Percentiles rank a stretch among this genome's conserved stretches.
These are phyloP conservation scores for Fomitopsis serialis DNA, from an alignment of 768 basidiomycete species.

Conservation along the genomic window DNA sequence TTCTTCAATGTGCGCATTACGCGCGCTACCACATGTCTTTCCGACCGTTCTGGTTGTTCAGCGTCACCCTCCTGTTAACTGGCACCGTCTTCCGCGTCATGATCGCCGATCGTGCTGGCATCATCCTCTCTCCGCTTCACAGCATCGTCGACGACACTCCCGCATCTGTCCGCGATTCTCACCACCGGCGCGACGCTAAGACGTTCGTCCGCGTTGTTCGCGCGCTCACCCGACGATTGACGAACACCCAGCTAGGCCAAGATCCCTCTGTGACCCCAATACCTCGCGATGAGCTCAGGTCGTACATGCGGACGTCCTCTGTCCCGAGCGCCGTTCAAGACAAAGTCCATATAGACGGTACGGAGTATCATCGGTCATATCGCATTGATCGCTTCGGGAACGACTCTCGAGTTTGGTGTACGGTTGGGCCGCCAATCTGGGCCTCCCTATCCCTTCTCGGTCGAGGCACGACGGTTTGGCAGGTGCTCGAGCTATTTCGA, in stretches of 20 bases:
- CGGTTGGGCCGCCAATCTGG: conserved; percentile 4
- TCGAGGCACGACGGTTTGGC: conserved; percentile 11
- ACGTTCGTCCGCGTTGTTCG: conserved; percentile 23
- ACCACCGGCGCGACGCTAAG: conserved; percentile 6
- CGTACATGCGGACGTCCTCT: too few relatives aligned
- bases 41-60: conserved; percentile 27
- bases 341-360: too few relatives aligned
- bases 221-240: conserved; percentile 1
- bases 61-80: conserved; percentile 24
- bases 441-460: conserved; percentile 12
- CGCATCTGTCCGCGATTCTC: too few relatives aligned
- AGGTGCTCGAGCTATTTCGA: neutral
- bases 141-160: conserved; percentile 12
- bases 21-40: conserved; percentile 22
- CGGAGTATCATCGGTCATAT: too few relatives aligned
- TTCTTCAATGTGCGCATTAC: conserved; percentile 18
- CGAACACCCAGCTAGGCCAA: conserved; percentile 4
- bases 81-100: conserved; percentile 24
- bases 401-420: neutral
- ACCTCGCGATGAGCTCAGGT: too few relatives aligned
- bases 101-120: conserved; percentile 27
- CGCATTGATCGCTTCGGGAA: neutral
- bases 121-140: conserved; percentile 16
- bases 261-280: conserved; percentile 2
- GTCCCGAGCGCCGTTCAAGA: too few relatives aligned